Base-by-base conservation (phyloP, 2,329 filamentous ascomycete genomes). In the Niveomyces coronatus region DNA sequence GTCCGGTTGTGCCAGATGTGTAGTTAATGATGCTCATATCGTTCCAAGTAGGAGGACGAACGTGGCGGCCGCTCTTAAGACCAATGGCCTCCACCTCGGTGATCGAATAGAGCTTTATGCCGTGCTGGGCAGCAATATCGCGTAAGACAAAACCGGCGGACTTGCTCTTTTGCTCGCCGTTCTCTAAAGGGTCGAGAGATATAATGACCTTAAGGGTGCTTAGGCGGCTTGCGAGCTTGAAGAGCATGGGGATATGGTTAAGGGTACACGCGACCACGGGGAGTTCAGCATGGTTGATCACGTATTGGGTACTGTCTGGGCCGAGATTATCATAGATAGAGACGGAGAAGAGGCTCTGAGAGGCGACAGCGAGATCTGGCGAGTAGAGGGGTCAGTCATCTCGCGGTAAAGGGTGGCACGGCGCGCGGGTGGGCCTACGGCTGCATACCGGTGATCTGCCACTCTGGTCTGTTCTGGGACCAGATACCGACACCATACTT, bases 251-350 rank as follows among this genome's bases (percentile, higher is more conserved):
- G 37, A 95, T 79, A 53, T 94, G 88, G 30, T 78, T 76, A 31
- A 95, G 67, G 19, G 84, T 87, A 42, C 84, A 80, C 45, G 82
- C 78, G 27, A 96, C 76, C 52, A 79, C 85, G 42, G 70, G 61
- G 40, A 96, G 66, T 45, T 79, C 72, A 39, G 86, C 77, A 58
- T 96, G 89, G 61, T 93, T 93, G 65, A 96, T 82, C 60, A 98
- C 95, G 64, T 85, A 96, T 63, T 96, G 87, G 41, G 85, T 88
- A 3, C 88, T 77, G 48, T 94, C 85, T 10, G 89, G 82, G 9
- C 89, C 89, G 5, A 98, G 75, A 10, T 89, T 95, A 61, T 96
- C 91, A 67, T 98, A 98, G 35, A 98, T 80, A 5, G 89, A 94
- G 39, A 98, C 87, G 16, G 82, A 85, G 63, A 73, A 96, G 20